phyloP scores from a whole-genome alignment of 805 yeast species.

The Ogataea naganishii region DNA sequence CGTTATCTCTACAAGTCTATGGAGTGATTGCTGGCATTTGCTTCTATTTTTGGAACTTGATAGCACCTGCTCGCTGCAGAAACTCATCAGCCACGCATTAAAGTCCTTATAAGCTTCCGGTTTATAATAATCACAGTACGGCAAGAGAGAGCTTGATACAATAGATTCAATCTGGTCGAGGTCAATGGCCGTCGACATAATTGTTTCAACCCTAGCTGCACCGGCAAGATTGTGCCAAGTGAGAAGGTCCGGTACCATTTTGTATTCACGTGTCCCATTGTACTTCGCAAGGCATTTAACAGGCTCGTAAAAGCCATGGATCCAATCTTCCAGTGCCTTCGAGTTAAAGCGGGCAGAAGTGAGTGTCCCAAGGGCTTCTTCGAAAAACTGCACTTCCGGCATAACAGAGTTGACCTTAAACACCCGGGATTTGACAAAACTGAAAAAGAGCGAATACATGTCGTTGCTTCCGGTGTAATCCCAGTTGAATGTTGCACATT shows the following conservation, averaged over 20 bases:
- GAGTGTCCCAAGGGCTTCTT: neutral
- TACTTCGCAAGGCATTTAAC: slow-evolving; percentile 7
- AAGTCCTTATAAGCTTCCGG: slow-evolving; percentile 9
- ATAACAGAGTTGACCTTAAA: slow-evolving; percentile 10
- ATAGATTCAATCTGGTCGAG: slow-evolving; percentile 4
- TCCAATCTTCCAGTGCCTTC: slow-evolving; percentile 11
- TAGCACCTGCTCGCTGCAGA: slow-evolving; percentile 8
- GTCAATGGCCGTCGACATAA: slow-evolving; percentile 7
- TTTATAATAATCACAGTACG: slow-evolving; percentile 9
- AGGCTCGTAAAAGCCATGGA: slow-evolving; percentile 15
- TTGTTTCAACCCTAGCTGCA: slow-evolving; percentile 12
- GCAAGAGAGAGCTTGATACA: slow-evolving; percentile 10
- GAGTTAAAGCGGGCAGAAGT: slow-evolving; percentile 3
- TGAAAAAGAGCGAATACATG: slow-evolving; percentile 5
- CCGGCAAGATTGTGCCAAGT: slow-evolving; percentile 11
- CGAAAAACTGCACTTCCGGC: slow-evolving; percentile 5
- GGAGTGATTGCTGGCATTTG: slow-evolving; percentile 6
- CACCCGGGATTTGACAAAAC: slow-evolving; percentile 14
- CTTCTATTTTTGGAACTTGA: slow-evolving; percentile 1
- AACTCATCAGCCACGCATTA: slow-evolving; percentile 12
- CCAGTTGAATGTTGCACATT: neutral
- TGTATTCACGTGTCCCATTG: too few relatives aligned
- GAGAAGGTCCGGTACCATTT: too few relatives aligned
- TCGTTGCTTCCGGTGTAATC: neutral
- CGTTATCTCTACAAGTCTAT: slow-evolving; percentile 9